Base-by-base conservation (phyloP, 225 moss, liverwort and hornwort species). In the Sphagnum tenellum region DNA sequence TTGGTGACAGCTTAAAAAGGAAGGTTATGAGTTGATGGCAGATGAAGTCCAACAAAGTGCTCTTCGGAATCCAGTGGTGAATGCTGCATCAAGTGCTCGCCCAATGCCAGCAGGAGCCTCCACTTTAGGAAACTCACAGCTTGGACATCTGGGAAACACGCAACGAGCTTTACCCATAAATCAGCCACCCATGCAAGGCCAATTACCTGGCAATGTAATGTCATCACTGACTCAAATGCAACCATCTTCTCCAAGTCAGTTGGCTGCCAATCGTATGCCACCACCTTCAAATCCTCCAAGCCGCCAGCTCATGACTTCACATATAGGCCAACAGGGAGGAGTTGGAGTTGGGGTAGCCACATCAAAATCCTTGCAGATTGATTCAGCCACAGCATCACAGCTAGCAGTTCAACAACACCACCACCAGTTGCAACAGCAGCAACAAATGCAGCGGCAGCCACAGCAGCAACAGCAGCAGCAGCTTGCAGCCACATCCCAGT, bases 31-130 rank as follows among this genome's bases (percentile, higher is more conserved):
- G 49, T 77, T 99, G 55, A 50, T 79, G 11, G 87, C 90, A 14
- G 98, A 99, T 63, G 87, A 90, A 60, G 90, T 99, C 66, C 93
- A 90, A 77, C 87, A 85, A 69, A 73, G 83, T 50, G 70, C 85
- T 63, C 84, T 88, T 65, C 82, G 89, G 48, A 89, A 88, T 57
- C 89, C 92, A 49, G 88, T 92, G 66, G 86, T 84, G 46, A 93
- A 81, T 78, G 93, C 93, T 63, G 98, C 98, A 54, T 89, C 89
- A 51, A 99, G 79, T 82, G 98, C 98, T 55, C 89, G 98, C 57
- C 93, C 90, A 4, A 91, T 99, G 88, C 93, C 90, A 72, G 98
- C 98, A 52, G 98, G 98, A 60, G 98, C 98, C 63, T 87, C 93
- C 59, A 89, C 93, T 60, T 78, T 99, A 68, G 87, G 93, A 56